Evolutionary conservation across 2,329 filamentous ascomycete genomes (phyloP).

Genomic region (Fusarium aywerte): DNA sequence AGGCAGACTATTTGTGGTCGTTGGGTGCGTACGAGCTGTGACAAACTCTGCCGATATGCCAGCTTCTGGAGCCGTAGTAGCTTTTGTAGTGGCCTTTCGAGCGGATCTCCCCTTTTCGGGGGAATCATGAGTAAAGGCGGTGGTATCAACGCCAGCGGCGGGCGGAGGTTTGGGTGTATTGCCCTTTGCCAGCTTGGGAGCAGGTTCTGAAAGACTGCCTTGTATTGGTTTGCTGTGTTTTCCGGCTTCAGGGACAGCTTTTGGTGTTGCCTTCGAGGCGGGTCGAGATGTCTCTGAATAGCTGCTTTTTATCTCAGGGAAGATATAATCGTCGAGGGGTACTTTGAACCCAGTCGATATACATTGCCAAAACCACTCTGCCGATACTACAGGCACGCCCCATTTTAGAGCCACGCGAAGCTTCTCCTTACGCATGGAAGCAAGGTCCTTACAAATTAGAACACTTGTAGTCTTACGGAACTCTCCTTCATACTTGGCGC

Average conservation of each 20-base stretch:
- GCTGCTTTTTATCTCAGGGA: conserved; percentile 57
- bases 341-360: conserved; percentile 67
- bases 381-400: conserved; percentile 81
- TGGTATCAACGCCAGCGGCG: conserved; percentile 52
- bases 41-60: conserved; percentile 54
- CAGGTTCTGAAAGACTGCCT: conserved; percentile 40
- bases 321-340: conserved; percentile 60
- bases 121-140: conserved; percentile 53
- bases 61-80: conserved; percentile 31
- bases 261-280: conserved; percentile 11
- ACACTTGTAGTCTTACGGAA: conserved; percentile 78
- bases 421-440: conserved; percentile 76
- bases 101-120: conserved; percentile 38
- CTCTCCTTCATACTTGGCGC: conserved; percentile 82
- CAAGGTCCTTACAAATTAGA: conserved; percentile 74
- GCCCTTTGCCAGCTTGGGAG: conserved; percentile 13
- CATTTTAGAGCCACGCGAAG: conserved; percentile 78
- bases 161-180: conserved; percentile 33
- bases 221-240: conserved; percentile 30
- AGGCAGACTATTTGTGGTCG: conserved; percentile 43
- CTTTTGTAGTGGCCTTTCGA: conserved; percentile 16
- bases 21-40: conserved; percentile 55
- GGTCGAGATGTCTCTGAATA: conserved; percentile 31
- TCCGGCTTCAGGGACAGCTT: conserved; percentile 8
- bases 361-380: conserved; percentile 87